phyloP scores from a whole-genome alignment of 176 grass and related monocot species.

The maize (Zea mays) region DNA sequence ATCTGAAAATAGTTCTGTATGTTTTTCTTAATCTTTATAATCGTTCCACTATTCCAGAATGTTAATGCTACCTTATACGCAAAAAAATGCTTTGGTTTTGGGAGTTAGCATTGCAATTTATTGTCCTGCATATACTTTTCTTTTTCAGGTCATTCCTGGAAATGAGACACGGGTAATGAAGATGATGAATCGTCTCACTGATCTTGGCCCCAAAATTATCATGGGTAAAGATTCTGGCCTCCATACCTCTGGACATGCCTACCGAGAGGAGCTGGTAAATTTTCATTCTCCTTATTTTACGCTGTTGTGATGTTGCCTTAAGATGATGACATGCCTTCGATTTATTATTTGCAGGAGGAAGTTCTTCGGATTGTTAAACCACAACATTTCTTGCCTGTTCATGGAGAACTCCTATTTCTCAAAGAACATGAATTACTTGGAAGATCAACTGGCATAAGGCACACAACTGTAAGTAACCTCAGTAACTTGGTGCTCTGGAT shows the following conservation, averaged over 20 bases:
- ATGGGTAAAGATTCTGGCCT: slow-evolving; percentile 95
- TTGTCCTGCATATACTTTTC: slow-evolving; percentile 18
- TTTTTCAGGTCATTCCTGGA: slow-evolving; percentile 91
- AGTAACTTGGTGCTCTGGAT: slow-evolving; percentile 7
- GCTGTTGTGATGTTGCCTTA: slow-evolving; percentile 25
- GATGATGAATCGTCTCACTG: slow-evolving; percentile 92
- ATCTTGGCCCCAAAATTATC: slow-evolving; percentile 85
- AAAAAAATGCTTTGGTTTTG: not conserved
- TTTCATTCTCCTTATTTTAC: slow-evolving; percentile 24
- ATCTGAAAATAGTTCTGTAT: not conserved
- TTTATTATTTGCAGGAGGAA: slow-evolving; percentile 83
- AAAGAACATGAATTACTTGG: slow-evolving; percentile 99
- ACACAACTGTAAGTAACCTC: slow-evolving; percentile 85
- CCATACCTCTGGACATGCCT: slow-evolving; percentile 93
- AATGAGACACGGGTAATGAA: slow-evolving; percentile 98
- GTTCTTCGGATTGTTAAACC: slow-evolving; percentile 97
- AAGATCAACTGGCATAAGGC: slow-evolving; percentile 88
- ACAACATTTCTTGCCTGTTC: slow-evolving; percentile 97
- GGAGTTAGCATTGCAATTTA: slow-evolving; percentile 28
- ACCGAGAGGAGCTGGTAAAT: slow-evolving; percentile 83
- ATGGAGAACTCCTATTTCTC: slow-evolving; percentile 93
- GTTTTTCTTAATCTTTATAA: not conserved
- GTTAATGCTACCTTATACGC: not conserved
- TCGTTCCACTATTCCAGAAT: not conserved
- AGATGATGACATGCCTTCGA: not conserved